Percentiles rank a stretch among this genome's conserved stretches.
Conservation (phyloP, 805 yeast species). For the Saccharomycopsis malanga region DNA sequence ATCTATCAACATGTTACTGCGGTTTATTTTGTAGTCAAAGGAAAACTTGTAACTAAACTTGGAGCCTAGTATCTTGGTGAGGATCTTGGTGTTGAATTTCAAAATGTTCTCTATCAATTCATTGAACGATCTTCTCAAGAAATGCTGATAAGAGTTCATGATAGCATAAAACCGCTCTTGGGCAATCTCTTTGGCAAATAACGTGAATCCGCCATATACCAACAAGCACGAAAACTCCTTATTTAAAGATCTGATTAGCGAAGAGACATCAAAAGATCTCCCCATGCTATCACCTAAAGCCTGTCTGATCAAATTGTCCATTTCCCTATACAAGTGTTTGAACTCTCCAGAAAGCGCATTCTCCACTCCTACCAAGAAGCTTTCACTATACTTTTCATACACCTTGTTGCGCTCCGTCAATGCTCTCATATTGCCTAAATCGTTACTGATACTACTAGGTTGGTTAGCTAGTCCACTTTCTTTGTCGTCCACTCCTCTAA, state of each 20-base stretch:
- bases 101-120: conserved; percentile 24
- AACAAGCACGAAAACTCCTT: conserved; percentile 35
- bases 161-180: conserved; percentile 38
- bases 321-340: conserved; percentile 30
- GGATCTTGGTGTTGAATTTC: conserved; percentile 19
- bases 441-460: conserved; percentile 33
- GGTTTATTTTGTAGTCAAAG: conserved; percentile 13
- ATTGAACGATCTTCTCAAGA: conserved; percentile 27
- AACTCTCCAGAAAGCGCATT: conserved; percentile 39
- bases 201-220: conserved; percentile 41
- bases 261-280: background rate
- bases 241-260: conserved; percentile 21
- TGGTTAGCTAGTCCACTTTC: conserved; percentile 29
- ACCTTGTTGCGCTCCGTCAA: conserved; percentile 54
- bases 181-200: conserved; percentile 56
- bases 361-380: conserved; percentile 43
- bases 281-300: conserved; percentile 19
- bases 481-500: conserved; percentile 41
- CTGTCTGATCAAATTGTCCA: conserved; percentile 24
- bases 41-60: conserved; percentile 12
- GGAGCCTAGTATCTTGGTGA: conserved; percentile 18
- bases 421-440: conserved; percentile 62
- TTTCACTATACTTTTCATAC: conserved; percentile 48
- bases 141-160: conserved; percentile 32
- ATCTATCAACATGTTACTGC: conserved; percentile 6